Conservation (phyloP, 345 rosid species). For the Eucalyptus marginata region DNA sequence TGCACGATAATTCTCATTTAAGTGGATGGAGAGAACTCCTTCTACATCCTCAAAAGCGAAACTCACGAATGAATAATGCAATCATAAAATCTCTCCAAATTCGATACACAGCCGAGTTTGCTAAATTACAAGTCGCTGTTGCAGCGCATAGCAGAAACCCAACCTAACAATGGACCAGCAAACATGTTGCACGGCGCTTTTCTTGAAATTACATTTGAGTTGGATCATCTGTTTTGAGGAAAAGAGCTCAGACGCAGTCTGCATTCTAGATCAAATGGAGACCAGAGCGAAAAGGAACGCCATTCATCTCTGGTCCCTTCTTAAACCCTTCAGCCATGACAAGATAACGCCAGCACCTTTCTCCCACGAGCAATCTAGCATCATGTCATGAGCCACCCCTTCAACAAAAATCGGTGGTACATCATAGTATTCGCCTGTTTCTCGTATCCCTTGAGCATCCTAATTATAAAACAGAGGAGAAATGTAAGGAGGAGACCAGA, state of each 20-base stretch:
- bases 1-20: neutral
- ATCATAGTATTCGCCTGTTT: constrained; percentile 54
- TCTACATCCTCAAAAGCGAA: neutral
- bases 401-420: constrained; percentile 46
- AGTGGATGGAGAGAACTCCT: neutral
- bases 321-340: constrained; percentile 40
- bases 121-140: neutral
- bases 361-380: constrained; percentile 82
- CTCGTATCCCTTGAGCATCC: constrained; percentile 58
- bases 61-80: neutral
- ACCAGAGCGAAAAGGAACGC: neutral
- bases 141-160: neutral
- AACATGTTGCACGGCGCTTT: neutral
- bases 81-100: neutral
- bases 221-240: neutral
- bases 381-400: constrained; percentile 87
- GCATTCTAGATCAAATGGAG: neutral
- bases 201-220: neutral
- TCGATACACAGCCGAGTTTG: neutral
- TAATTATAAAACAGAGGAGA: neutral
- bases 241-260: neutral
- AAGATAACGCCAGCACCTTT: constrained; percentile 45
- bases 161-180: neutral
- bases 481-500: neutral
- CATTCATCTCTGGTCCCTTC: neutral